These are phyloP conservation scores for Ogataea minuta DNA, from an alignment of 805 yeast species.

Conservation along the genomic window DNA sequence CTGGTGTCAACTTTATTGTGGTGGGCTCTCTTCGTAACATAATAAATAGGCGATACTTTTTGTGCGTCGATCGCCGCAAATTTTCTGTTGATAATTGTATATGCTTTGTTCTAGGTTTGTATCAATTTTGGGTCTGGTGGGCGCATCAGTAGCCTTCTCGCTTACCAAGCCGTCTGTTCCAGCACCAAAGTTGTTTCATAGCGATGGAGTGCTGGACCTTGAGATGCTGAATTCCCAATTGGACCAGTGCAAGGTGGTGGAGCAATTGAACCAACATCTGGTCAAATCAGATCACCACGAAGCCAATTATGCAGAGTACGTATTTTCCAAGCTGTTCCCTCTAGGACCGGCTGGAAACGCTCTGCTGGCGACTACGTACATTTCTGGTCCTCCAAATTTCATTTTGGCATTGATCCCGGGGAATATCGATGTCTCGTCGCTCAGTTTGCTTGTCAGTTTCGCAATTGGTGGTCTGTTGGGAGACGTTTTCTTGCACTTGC, in stretches of 20 bases:
- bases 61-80: background rate
- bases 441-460: slow-evolving; percentile 60
- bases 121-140: slow-evolving; percentile 3
- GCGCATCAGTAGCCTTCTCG: slow-evolving; percentile 1
- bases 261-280: slow-evolving; percentile 33
- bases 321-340: slow-evolving; percentile 46
- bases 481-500: slow-evolving; percentile 67
- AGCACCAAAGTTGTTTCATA: slow-evolving; percentile 25
- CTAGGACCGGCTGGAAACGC: slow-evolving; percentile 62
- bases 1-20: slow-evolving; percentile 61
- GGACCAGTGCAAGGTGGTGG: slow-evolving; percentile 39
- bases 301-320: slow-evolving; percentile 33
- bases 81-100: background rate
- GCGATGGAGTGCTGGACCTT: slow-evolving; percentile 44
- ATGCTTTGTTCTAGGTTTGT: slow-evolving; percentile 8
- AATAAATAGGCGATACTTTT: slow-evolving; percentile 1
- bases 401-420: slow-evolving; percentile 57
- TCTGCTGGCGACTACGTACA: slow-evolving; percentile 58
- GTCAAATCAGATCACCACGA: slow-evolving; percentile 11
- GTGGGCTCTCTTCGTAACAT: slow-evolving; percentile 78
- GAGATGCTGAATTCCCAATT: slow-evolving; percentile 33
- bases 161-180: slow-evolving; percentile 1
- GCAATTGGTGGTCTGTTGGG: slow-evolving; percentile 78
- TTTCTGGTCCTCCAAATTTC: slow-evolving; percentile 64
- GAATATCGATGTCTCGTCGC: slow-evolving; percentile 46